A percentile compares a stretch with the other conserved stretches of the same genome.
phyloP scores from a whole-genome alignment of 768 basidiomycete genomes.

The Boletus rubropictus region DNA sequence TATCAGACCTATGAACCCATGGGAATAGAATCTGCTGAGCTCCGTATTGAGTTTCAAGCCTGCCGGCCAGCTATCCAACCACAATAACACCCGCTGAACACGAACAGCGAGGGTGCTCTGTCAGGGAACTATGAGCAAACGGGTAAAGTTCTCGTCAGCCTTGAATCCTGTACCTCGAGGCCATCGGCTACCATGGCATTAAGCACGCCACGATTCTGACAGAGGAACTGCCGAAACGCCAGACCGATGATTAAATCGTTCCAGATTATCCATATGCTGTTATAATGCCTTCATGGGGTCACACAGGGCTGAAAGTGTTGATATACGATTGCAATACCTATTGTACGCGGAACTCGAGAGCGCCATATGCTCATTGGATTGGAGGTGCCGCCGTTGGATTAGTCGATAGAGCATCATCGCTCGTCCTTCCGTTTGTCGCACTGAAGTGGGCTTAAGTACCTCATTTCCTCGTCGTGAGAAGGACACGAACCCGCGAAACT shows the following conservation, averaged over 20 bases:
- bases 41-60: constrained; percentile 96
- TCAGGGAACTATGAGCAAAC: neutral
- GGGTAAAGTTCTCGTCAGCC: neutral
- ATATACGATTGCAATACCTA: constrained; percentile 38
- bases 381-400: constrained; percentile 33
- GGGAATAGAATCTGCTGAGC: constrained; percentile 80
- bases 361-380: constrained; percentile 30
- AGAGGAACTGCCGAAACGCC: constrained; percentile 64
- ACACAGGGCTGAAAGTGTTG: neutral
- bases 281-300: constrained; percentile 64
- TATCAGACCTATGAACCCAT: constrained; percentile 60
- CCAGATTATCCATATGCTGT: constrained; percentile 82
- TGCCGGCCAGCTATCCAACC: constrained; percentile 95
- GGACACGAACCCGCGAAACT: constrained; percentile 25
- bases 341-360: constrained; percentile 58
- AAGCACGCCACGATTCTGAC: constrained; percentile 54
- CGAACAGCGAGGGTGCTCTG: constrained; percentile 27
- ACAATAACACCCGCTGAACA: constrained; percentile 53
- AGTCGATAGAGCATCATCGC: constrained; percentile 40
- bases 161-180: constrained; percentile 36
- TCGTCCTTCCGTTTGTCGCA: constrained; percentile 58
- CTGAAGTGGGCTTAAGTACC: constrained; percentile 27
- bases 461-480: neutral
- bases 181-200: constrained; percentile 33
- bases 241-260: constrained; percentile 87